Percentiles rank a stretch among this genome's conserved stretches.
phyloP scores from a whole-genome alignment of 495 filamentous ascomycete genomes.

The Niebla homalea region DNA sequence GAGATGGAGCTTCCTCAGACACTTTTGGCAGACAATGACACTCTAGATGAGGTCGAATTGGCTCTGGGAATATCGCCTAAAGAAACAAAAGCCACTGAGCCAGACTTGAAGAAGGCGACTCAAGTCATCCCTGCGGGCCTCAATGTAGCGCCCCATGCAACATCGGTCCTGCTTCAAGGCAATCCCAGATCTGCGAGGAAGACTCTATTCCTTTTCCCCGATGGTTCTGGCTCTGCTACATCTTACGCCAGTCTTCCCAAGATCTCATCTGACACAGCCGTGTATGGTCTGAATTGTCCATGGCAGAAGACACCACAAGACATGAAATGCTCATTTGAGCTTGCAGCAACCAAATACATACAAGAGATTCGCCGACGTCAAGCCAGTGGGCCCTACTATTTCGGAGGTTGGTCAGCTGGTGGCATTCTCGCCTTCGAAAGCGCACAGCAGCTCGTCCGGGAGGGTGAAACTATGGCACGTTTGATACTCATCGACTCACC shows the following conservation, averaged over 20 bases:
- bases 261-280: constrained; percentile 33
- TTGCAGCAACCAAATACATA: no score
- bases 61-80: constrained; percentile 3
- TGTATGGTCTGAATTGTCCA: constrained; percentile 48
- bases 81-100: not conserved
- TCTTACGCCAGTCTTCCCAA: constrained; percentile 47
- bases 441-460: no score
- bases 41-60: no score
- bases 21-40: constrained; percentile 26
- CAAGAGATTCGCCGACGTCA: no score
- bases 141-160: constrained; percentile 25
- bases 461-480: constrained; percentile 20
- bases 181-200: constrained; percentile 24
- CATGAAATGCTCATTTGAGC: constrained; percentile 39
- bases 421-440: no score
- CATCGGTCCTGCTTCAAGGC: constrained; percentile 36
- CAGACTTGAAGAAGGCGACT: not conserved
- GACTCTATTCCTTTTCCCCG: constrained; percentile 35
- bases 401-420: no score
- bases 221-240: constrained; percentile 38
- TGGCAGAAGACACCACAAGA: constrained; percentile 37
- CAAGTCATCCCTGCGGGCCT: no score
- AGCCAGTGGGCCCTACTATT: no score
- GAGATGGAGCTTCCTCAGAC: no score
- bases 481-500: constrained; percentile 29